Evolutionary conservation across 2,329 filamentous ascomycete genomes (phyloP).

Genomic region (Stemphylium vesicarium): DNA sequence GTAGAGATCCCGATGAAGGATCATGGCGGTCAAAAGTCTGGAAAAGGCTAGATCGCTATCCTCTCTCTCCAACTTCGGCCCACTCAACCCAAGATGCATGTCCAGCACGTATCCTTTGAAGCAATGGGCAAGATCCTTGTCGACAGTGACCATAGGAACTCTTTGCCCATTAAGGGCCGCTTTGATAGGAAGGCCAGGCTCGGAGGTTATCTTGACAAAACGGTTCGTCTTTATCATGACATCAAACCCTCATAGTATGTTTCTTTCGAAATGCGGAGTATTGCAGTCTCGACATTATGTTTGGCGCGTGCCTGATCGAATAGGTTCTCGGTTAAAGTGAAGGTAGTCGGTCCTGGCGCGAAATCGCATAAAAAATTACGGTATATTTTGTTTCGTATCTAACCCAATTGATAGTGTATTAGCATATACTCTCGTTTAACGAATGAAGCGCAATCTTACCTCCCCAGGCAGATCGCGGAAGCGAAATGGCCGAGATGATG

Average conservation of each 20-base stretch:
- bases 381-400: conserved; percentile 9
- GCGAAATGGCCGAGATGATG: not conserved
- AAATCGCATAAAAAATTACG: not conserved
- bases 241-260: conserved; percentile 4
- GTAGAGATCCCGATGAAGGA: conserved; percentile 20
- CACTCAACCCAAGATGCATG: conserved; percentile 8
- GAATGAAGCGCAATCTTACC: not conserved
- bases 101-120: conserved; percentile 24
- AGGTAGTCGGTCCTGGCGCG: not conserved
- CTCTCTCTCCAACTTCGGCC: not conserved
- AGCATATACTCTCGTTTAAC: not conserved
- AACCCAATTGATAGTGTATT: not conserved
- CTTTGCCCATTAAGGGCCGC: not conserved
- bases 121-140: not conserved
- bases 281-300: conserved; percentile 1
- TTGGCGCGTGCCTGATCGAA: not conserved
- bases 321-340: not conserved
- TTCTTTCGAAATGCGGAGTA: conserved; percentile 3
- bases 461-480: conserved; percentile 11
- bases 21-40: conserved; percentile 9
- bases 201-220: conserved; percentile 18
- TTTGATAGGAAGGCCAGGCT: conserved; percentile 8
- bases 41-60: not conserved
- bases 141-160: conserved; percentile 13
- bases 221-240: conserved; percentile 26